phyloP scores from a whole-genome alignment of 2,329 filamentous ascomycete genomes.

The Whalleya microplaca region DNA sequence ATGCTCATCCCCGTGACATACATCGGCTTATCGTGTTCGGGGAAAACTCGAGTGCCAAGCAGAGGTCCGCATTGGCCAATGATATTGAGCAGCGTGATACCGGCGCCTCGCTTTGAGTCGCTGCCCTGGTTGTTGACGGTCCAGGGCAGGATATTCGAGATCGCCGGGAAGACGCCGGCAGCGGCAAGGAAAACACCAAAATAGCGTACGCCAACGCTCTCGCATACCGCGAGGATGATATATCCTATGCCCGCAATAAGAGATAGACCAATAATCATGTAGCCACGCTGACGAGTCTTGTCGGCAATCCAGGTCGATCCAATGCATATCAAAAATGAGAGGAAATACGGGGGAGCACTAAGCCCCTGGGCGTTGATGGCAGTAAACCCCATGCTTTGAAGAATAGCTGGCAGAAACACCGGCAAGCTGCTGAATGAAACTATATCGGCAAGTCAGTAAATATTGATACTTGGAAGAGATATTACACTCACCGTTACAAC shows the following conservation, averaged over 20 bases:
- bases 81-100: conserved; percentile 64
- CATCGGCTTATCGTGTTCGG: conserved; percentile 42
- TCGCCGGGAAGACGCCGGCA: conserved; percentile 67
- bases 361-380: conserved; percentile 71
- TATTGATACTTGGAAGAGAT: conserved; percentile 10
- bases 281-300: conserved; percentile 64
- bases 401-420: conserved; percentile 66
- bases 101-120: conserved; percentile 66
- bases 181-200: conserved; percentile 54
- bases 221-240: conserved; percentile 62
- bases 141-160: conserved; percentile 73
- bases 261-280: conserved; percentile 61
- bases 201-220: conserved; percentile 43
- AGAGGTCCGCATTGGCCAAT: conserved; percentile 65
- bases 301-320: conserved; percentile 67
- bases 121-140: conserved; percentile 68
- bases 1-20: conserved; percentile 45
- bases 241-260: conserved; percentile 65
- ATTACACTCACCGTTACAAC: conserved; percentile 42
- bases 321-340: conserved; percentile 67
- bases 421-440: conserved; percentile 69
- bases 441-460: conserved; percentile 64
- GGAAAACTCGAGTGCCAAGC: conserved; percentile 67
- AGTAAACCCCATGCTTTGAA: conserved; percentile 69
- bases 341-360: conserved; percentile 71